Conservation (phyloP, 169 alveolate genomes). For the Cryptosporidium sp. region DNA sequence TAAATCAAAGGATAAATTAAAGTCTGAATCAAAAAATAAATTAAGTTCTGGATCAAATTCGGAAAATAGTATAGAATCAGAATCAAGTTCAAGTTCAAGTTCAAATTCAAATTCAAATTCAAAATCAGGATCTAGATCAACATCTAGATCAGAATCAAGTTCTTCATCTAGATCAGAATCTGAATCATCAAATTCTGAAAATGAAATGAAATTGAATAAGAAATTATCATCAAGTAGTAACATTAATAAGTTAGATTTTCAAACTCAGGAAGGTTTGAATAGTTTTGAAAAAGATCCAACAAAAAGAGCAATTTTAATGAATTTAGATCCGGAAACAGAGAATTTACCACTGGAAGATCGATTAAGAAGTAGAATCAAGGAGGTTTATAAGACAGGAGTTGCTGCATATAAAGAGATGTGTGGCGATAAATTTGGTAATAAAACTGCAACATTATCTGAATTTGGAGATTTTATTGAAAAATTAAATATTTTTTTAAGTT, state of each 20-base stretch:
- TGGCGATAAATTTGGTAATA: constrained; percentile 5
- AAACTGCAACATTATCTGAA: constrained; percentile 10
- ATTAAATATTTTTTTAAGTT: constrained; percentile 46
- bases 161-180: neutral
- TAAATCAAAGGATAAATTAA: neutral
- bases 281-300: constrained; percentile 19
- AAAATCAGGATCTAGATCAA: neutral
- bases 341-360: constrained; percentile 43
- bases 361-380: constrained; percentile 21
- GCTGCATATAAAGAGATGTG: constrained; percentile 35
- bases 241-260: neutral
- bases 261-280: neutral
- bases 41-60: neutral
- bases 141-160: neutral
- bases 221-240: neutral
- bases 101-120: constrained; percentile 1
- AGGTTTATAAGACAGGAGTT: constrained; percentile 29
- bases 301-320: constrained; percentile 56
- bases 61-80: neutral
- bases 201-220: neutral
- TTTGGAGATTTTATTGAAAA: constrained; percentile 61
- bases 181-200: neutral
- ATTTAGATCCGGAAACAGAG: constrained; percentile 25
- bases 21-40: neutral
- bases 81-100: neutral